Evolutionary conservation across 2,329 filamentous ascomycete species (phyloP), one percentile per base, ranked within the genome.

Genomic region (Neoscytalidium dimidiatum): DNA sequence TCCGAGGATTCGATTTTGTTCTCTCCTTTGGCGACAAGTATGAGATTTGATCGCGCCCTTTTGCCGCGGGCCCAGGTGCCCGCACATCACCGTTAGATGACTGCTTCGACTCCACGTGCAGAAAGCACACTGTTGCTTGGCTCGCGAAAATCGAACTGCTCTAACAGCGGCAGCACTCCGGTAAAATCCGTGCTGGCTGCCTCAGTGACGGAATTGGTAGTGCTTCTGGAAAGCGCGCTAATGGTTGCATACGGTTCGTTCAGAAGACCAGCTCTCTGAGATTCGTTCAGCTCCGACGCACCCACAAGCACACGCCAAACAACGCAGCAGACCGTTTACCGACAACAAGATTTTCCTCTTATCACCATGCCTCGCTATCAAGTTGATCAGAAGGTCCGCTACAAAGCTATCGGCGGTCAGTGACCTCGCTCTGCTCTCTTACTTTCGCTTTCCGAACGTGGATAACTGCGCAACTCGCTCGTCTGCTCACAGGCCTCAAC

Each of bases 341-440:
- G 4, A 41, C 38, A 41, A 33, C 38, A 14, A 14, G 38, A 41
- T 17, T 14, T 4, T 33, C 11, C 6, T 14, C 9, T 70, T 5
- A 13, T 43, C 26, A 35, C 28, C 23, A 43, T 38, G 33, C 46
- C 61, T 23, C 17, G 19, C n/a, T 62, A 48, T 29, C 17, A 49
- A n/a, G 14, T 51, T 23, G 60, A 46, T 31, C 43, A 63, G 48
- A 11, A 33, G 23, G 60, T 63, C 46, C 60, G 60, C 46, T 53
- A 63, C 21, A 63, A 63, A 46, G 43, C 60, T 8, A 29, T 63
- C 46, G 61, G 46, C 19, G 48, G 61, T 63, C 2, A 28, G 61
- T 43, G 13, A 9, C 23, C 19, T n/a, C 21, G 21, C 28, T 13
- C 19, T 14, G 9, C 17, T 21, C 28, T 31, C 8, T 19, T n/a